Base-by-base conservation (phyloP, 2,329 filamentous ascomycete species). In the Teratosphaeria nubilosa region DNA sequence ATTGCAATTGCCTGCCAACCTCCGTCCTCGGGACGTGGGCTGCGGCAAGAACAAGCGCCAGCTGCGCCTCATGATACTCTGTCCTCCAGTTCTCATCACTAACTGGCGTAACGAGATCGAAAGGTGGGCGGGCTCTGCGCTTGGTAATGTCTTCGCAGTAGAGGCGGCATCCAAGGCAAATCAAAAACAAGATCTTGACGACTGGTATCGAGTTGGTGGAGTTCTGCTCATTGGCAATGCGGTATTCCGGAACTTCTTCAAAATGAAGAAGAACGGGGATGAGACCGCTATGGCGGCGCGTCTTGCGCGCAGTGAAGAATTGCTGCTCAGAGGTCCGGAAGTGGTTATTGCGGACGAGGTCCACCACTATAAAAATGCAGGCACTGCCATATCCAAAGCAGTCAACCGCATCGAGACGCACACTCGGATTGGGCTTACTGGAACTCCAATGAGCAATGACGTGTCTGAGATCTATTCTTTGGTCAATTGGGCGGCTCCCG, bases 321-420 rank as follows among this genome's bases (percentile, higher is more conserved):
- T 82, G 31, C 72, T 95, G 6, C 71, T 84, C 1, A 66, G 85
- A 3, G 76, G 78, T 0, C 83, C 91, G 0, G 87, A 81, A 60
- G 81, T 96, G 52, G 85, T 95, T 24, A 75, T 96, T 55, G 88
- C 87, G 0, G 91, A 96, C 67, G 91, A 96, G 72, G 91, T 90
- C 0, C 91, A 96, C 68, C 76, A 73, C 24, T 74, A 96, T 69
- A 95, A 94, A 72, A 91, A 90, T 61, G 72, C 76, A 0, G 70
- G 68, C 0, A 77, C 85, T 0, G 72, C 77, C 22, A 74, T 86
- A 34, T 76, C 84, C 51, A 63, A 72, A 41, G 78, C 81, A 5
- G 82, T 85, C 22, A 75, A 75, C 1, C 71, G 75, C 11, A 86
- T 96, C 68, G 77, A 71, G 60, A 88, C 90, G 0, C 82, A 76